phyloP scores from a whole-genome alignment of 352 stramenopile species.

The Elongisporangium prolatum region DNA sequence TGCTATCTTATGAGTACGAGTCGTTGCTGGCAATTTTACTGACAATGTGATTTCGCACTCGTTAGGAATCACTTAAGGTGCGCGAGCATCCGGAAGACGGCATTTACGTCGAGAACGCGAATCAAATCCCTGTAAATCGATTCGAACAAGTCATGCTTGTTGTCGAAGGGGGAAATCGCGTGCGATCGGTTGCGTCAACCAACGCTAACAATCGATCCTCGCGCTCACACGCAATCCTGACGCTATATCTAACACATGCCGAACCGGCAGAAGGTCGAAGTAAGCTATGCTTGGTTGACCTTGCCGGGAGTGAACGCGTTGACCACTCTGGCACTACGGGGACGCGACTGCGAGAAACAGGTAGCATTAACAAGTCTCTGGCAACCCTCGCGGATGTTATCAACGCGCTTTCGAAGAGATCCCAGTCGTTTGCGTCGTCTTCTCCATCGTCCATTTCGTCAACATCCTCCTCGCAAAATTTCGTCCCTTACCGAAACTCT shows the following conservation, averaged over 20 bases:
- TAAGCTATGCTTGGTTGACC: slow-evolving; percentile 72
- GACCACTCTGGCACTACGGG: slow-evolving; percentile 46
- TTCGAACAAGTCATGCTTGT: slow-evolving; percentile 50
- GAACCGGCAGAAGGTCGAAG: slow-evolving; percentile 19
- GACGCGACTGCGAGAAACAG: slow-evolving; percentile 57
- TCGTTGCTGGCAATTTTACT: slow-evolving; percentile 4
- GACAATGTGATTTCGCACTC: background rate
- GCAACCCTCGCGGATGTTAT: slow-evolving; percentile 84
- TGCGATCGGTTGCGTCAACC: slow-evolving; percentile 43
- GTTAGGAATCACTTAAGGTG: slow-evolving; percentile 60
- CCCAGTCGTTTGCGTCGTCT: slow-evolving; percentile 1
- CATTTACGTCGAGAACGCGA: slow-evolving; percentile 58
- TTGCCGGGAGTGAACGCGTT: slow-evolving; percentile 60
- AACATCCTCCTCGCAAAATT: slow-evolving; percentile 12
- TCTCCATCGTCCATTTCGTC: background rate
- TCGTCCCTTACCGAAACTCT: slow-evolving; percentile 88
- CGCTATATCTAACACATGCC: slow-evolving; percentile 44
- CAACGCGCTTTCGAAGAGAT: slow-evolving; percentile 48
- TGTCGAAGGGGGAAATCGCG: slow-evolving; percentile 57
- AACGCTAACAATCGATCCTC: slow-evolving; percentile 42
- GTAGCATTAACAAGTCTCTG: slow-evolving; percentile 81
- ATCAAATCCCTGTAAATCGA: slow-evolving; percentile 34
- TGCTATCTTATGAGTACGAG: background rate
- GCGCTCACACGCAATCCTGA: slow-evolving; percentile 66
- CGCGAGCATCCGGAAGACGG: slow-evolving; percentile 69